Conservation (phyloP, 2,329 filamentous ascomycete species). For the Colletotrichum gigasporum region DNA sequence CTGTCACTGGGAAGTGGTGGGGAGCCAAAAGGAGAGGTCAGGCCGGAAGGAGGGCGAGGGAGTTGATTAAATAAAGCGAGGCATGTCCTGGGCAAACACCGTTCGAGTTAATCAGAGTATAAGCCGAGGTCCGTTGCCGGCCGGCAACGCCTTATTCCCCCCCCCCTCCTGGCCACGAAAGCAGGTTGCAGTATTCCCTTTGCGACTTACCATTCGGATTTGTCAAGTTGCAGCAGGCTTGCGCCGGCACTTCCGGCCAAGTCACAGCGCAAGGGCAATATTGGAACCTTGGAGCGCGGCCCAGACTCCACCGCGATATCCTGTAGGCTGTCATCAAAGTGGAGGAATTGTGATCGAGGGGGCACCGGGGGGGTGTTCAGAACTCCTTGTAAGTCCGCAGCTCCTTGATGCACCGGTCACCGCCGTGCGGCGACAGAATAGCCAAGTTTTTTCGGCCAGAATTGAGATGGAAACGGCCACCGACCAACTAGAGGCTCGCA, state of each 20-base stretch:
- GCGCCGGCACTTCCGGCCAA: no score
- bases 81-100: no score
- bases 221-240: no score
- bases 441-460: constrained; percentile 1
- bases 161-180: no score
- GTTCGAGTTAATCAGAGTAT: neutral
- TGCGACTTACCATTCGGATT: no score
- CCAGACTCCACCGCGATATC: constrained; percentile 5
- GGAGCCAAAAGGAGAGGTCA: neutral
- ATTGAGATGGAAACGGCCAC: neutral
- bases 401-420: constrained; percentile 5
- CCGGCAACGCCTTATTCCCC: no score
- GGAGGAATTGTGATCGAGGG: neutral
- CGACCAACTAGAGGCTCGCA: neutral
- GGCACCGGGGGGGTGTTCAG: no score
- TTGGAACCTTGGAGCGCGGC: no score
- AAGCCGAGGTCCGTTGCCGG: neutral
- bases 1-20: neutral
- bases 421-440: constrained; percentile 1
- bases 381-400: no score
- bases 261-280: neutral
- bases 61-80: constrained; percentile 14
- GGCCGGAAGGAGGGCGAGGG: neutral
- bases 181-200: no score
- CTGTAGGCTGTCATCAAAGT: no score